Evolutionary conservation across 331 rosid genomes (phyloP), one percentile per base, ranked within the genome.

Genomic region (Spiraea crenata): DNA sequence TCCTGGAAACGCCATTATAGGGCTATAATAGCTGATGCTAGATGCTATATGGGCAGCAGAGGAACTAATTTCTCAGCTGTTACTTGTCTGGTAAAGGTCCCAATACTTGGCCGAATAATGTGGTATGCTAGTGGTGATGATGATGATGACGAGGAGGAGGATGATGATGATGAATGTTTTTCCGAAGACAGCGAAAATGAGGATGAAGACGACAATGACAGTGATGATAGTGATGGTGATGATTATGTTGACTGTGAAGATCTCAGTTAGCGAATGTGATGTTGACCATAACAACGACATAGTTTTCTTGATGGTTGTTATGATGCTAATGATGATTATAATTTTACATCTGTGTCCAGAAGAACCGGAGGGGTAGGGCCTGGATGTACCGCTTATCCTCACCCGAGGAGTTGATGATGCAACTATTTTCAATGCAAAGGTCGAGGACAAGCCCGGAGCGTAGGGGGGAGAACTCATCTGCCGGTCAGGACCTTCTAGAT

Each of bases 321-420:
- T 74, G 84, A 79, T 87, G 81, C 77, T 78, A 79, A 80, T 80
- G 80, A 80, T 81, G 73, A 63, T 70, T 75, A 40, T 42, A 45
- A 42, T 65, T 72, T 55, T 78, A 7, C 71, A 71, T 76, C 81
- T 86, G 80, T 90, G 83, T 89, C 79, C 74, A 47, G 83, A 95
- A 93, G 99, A 89, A 83, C 86, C 95, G 89, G 65, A 89, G 69
- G 91, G 69, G 87, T 42, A 80, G 87, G 86, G 81, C 86, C 79
- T 90, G 97, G 97, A 87, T 80, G 97, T 85, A 85, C 86, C 87
- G 55, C 68, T 47, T 85, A 25, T 83, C 85, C 14, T 74, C 90
- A 59, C 91, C 84, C 4, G 82, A 89, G 51, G 89, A 91, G 41
- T 81, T 93, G 82, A 83, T 87, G 86, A 42, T 84, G 87, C 96